Evolutionary conservation across 768 basidiomycete genomes (phyloP).

Genomic region (Pisolithus microcarpus): DNA sequence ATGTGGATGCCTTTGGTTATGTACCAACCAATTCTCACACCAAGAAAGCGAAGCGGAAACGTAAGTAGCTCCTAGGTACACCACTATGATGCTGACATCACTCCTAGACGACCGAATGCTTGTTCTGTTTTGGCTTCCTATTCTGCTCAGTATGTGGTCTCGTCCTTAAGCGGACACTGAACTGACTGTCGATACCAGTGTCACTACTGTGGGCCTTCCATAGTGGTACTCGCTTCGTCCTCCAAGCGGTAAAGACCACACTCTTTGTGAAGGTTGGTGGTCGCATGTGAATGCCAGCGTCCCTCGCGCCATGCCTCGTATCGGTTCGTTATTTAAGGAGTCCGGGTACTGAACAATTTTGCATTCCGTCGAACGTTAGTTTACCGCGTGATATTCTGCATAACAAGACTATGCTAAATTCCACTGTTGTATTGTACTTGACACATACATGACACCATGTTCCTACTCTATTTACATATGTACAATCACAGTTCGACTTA

Average conservation of each 20-base stretch:
- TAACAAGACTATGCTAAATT: background rate
- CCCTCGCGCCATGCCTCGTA: background rate
- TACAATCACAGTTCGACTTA: background rate
- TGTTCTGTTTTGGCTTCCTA: slow-evolving; percentile 79
- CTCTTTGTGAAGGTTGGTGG: slow-evolving; percentile 39
- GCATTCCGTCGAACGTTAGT: too few species aligned
- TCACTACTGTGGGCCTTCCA: slow-evolving; percentile 58
- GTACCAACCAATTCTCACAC: slow-evolving; percentile 40
- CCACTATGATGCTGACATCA: background rate
- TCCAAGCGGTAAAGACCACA: slow-evolving; percentile 42
- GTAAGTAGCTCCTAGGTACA: slow-evolving; percentile 31
- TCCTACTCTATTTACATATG: background rate
- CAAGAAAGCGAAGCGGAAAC: slow-evolving; percentile 55
- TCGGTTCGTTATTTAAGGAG: too few species aligned
- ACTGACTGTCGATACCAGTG: slow-evolving; percentile 30
- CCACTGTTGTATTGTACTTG: background rate
- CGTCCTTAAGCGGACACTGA: background rate
- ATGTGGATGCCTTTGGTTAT: slow-evolving; percentile 64
- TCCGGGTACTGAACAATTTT: too few species aligned
- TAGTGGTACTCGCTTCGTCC: slow-evolving; percentile 44
- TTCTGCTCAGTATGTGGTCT: slow-evolving; percentile 61
- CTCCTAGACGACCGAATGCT: slow-evolving; percentile 76
- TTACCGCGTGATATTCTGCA: background rate
- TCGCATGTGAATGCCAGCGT: slow-evolving; percentile 21
- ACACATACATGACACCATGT: background rate